A percentile compares a stretch with the other conserved stretches of the same genome.
phyloP scores from a whole-genome alignment of 1,139 yeast genomes.

The Sugiyamaella paludigena region DNA sequence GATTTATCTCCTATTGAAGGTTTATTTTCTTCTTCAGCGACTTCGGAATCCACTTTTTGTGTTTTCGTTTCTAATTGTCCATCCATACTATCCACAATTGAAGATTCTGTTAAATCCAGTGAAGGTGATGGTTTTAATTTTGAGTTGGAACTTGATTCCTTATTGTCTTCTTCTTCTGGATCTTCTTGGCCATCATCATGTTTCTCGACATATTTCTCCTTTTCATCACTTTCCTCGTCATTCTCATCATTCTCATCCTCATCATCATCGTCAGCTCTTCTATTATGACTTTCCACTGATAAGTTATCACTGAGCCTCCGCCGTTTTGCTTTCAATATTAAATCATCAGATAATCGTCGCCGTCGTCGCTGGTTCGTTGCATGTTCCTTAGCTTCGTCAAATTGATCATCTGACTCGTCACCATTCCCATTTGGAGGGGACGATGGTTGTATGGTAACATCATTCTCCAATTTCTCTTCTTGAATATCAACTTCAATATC shows the following conservation, averaged over 20 bases:
- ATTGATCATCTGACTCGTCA: constrained; percentile 18
- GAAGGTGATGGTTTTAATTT: neutral
- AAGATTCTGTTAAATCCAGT: neutral
- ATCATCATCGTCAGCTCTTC: neutral
- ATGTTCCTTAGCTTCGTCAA: constrained; percentile 9
- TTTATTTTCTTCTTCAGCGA: constrained; percentile 3
- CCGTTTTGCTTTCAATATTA: constrained; percentile 17
- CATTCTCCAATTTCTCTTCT: constrained; percentile 18
- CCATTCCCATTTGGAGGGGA: constrained; percentile 3
- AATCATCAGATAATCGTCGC: constrained; percentile 13
- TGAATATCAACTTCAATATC: constrained; percentile 22
- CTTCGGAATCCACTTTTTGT: constrained; percentile 7
- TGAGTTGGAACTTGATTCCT: constrained; percentile 1
- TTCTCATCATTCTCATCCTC: constrained; percentile 2
- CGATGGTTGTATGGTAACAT: constrained; percentile 1
- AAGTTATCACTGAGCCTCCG: constrained; percentile 3
- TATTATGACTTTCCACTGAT: constrained; percentile 15
- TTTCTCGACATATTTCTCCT: constrained; percentile 3
- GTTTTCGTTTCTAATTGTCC: too few species aligned
- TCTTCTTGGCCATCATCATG: constrained; percentile 9
- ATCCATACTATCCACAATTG: neutral
- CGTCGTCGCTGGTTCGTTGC: neutral
- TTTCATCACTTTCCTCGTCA: neutral
- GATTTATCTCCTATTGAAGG: neutral
- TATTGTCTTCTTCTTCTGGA: neutral